These are phyloP conservation scores for Begonia masoniana DNA, from an alignment of 306 rosid genomes.

Conservation along the genomic window DNA sequence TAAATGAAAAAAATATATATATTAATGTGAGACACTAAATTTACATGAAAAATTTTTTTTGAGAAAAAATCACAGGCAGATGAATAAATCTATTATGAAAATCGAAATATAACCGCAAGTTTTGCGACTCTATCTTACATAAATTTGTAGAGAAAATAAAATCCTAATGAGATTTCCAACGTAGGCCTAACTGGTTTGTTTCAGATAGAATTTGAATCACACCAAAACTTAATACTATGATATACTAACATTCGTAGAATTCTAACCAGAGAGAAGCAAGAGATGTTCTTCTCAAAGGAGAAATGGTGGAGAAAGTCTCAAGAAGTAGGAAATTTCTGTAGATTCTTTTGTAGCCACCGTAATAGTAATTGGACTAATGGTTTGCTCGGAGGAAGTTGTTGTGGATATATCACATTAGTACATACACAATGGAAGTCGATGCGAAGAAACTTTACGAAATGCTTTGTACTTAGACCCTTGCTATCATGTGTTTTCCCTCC, in stretches of 20 bases:
- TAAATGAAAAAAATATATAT: too few species aligned
- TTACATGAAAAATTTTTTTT: too few species aligned
- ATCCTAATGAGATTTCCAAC: too few species aligned
- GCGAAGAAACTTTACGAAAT: slow-evolving; percentile 13
- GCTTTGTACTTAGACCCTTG: slow-evolving; percentile 22
- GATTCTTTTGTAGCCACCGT: background rate
- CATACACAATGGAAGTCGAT: slow-evolving; percentile 12
- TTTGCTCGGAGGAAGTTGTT: slow-evolving; percentile 38
- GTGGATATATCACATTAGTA: slow-evolving; percentile 39
- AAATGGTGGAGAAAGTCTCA: too few species aligned
- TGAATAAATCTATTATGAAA: too few species aligned
- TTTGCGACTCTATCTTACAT: too few species aligned
- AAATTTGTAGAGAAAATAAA: too few species aligned
- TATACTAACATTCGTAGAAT: background rate
- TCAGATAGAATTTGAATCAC: background rate
- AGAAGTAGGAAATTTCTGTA: background rate
- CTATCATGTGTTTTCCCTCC: slow-evolving; percentile 17
- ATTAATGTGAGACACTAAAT: too few species aligned
- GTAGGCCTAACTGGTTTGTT: too few species aligned
- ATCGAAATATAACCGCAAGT: too few species aligned
- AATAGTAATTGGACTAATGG: slow-evolving; percentile 13
- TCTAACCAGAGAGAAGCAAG: background rate
- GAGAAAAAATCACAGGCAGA: too few species aligned
- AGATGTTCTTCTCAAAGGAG: background rate
- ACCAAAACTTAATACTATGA: background rate